These are phyloP conservation scores for Psidium guajava DNA, from an alignment of 345 rosid species.

Conservation along the genomic window DNA sequence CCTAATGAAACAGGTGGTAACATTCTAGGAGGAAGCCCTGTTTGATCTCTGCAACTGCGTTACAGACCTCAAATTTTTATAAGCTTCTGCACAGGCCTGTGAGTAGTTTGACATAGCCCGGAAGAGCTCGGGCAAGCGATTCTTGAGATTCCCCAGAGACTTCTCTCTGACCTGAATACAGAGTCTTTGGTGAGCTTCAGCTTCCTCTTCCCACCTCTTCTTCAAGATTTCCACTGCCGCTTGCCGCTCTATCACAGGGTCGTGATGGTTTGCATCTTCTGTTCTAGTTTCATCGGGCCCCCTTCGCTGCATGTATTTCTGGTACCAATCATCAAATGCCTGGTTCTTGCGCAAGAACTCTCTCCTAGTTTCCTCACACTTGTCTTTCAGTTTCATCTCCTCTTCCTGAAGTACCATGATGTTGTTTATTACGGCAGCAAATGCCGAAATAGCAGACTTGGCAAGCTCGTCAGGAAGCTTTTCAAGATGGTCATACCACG, in stretches of 20 bases:
- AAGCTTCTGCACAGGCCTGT: constrained; percentile 55
- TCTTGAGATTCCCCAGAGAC: constrained; percentile 70
- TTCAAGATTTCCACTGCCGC: constrained; percentile 54
- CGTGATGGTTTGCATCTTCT: constrained; percentile 38
- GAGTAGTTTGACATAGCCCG: constrained; percentile 71
- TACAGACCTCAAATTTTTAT: constrained; percentile 43
- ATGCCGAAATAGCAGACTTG: constrained; percentile 67
- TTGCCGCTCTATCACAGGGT: constrained; percentile 67
- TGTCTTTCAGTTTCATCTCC: constrained; percentile 80
- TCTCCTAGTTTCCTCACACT: constrained; percentile 64
- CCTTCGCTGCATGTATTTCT: constrained; percentile 50
- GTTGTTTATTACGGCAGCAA: constrained; percentile 59
- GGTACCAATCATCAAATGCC: constrained; percentile 88
- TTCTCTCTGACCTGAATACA: constrained; percentile 90
- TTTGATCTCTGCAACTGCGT: constrained; percentile 23
- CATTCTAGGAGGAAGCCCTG: neutral
- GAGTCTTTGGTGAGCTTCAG: constrained; percentile 53
- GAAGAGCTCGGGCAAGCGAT: constrained; percentile 76
- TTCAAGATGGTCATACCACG: constrained; percentile 66
- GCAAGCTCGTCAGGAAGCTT: constrained; percentile 83
- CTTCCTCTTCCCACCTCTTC: constrained; percentile 68
- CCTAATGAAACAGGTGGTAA: neutral
- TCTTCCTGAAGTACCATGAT: constrained; percentile 71
- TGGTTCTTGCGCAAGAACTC: constrained; percentile 62
- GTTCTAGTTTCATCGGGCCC: constrained; percentile 40